Percentiles rank a stretch among this genome's conserved stretches.
phyloP scores from a whole-genome alignment of 2,329 filamentous ascomycete species.

The Cladosporium halotolerans region DNA sequence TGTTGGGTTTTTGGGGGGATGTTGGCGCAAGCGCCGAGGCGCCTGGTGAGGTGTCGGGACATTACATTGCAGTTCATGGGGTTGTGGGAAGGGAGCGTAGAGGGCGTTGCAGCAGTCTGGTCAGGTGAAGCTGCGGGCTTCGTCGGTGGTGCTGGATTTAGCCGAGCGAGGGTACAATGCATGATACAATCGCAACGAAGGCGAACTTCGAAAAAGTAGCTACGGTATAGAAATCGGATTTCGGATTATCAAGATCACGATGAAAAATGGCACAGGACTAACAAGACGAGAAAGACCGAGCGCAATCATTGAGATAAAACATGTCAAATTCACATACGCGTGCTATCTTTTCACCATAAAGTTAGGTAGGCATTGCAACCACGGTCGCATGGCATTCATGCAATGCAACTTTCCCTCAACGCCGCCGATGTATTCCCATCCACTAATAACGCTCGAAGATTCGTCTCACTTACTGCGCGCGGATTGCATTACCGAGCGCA shows the following conservation, averaged over 20 bases:
- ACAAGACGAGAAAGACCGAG: too few relatives aligned
- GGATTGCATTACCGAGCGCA: slow-evolving; percentile 58
- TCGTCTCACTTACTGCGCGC: slow-evolving; percentile 34
- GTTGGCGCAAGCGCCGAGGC: slow-evolving; percentile 5
- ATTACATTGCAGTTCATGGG: slow-evolving; percentile 10
- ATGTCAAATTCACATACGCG: slow-evolving; percentile 13
- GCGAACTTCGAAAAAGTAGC: too few relatives aligned
- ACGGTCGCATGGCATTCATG: slow-evolving; percentile 6
- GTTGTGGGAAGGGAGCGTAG: neutral
- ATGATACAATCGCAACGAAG: too few relatives aligned
- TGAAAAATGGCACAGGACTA: too few relatives aligned
- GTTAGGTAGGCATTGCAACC: slow-evolving; percentile 10
- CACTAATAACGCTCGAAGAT: slow-evolving; percentile 11
- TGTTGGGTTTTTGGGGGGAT: neutral
- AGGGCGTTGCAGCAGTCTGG: neutral
- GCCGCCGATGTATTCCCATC: slow-evolving; percentile 12
- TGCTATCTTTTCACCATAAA: slow-evolving; percentile 12
- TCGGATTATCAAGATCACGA: too few relatives aligned
- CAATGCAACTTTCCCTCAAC: slow-evolving; percentile 11
- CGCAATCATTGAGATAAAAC: neutral
- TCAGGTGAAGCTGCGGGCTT: too few relatives aligned
- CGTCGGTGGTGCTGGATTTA: too few relatives aligned
- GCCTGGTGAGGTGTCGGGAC: slow-evolving; percentile 3
- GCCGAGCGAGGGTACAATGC: too few relatives aligned
- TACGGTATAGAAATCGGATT: too few relatives aligned